Base-by-base conservation (phyloP, 441 rosid genomes). In the Erysimum cheiri region DNA sequence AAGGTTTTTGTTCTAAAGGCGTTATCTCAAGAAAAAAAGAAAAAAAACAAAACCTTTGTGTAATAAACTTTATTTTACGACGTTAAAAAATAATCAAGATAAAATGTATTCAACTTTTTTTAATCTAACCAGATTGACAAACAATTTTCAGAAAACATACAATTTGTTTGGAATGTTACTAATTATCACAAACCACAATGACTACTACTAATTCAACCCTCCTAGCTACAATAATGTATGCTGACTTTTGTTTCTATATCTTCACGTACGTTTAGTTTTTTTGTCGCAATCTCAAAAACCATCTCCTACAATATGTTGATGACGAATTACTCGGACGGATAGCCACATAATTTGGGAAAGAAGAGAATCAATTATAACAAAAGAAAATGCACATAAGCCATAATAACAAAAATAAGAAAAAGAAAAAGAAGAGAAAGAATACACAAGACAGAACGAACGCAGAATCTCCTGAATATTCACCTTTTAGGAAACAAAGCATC, bases 391-490 rank as follows among this genome's bases (percentile, higher is more conserved):
- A 60, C 11, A 64, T 10, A 64, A 64, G 46, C 57, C 56, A 72
- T 4, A 19, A 60, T 22, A 40, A 40, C 32, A 66, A 66, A 41
- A 41, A 62, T 33, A 33, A 41, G 55, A 50, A 70, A 50, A 46
- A 46, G 11, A 3, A 50, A 24, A 33, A 44, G 54, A 44, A 36
- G 32, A 31, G 9, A 57, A 73, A 48, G 15, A 60, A 60, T 41
- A 59, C 72, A 67, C 46, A 60, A 19, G 40, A 54, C 39, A 54
- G 24, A 64, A 39, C 37, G 11, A 60, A 68, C 52, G 64, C 46
- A 74, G 43, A 61, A 68, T 43, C 74, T 56, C 66, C 74, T 63
- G 74, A 75, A 69, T 75, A 69, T 75, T 75, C 71, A 75, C 78
- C 40, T 56, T 69, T 49, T 47, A 70, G 79, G 48, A 70, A 63